Evolutionary conservation across 2,329 filamentous ascomycete genomes (phyloP), one percentile per base, ranked within the genome.

Genomic region (Fusarium luffae): DNA sequence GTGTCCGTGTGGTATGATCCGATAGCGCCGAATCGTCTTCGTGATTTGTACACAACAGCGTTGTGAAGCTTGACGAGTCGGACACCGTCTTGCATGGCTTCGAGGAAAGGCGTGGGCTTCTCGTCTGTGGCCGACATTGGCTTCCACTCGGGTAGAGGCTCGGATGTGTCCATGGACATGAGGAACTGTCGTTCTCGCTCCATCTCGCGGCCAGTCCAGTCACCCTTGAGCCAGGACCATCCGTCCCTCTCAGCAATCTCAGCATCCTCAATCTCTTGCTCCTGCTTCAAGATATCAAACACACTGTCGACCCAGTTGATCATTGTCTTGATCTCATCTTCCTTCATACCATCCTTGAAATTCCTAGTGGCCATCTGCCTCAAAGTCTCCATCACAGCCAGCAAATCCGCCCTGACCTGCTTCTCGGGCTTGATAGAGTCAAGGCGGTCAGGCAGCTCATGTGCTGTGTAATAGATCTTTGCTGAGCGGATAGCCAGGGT

Each of bases 401-500:
- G 88, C 11, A 98, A 83, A 74, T 98, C 95, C 52, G 91, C 86
- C 43, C 96, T 90, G 49, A 99, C 91, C 70, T 92, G 87, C 68
- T 91, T 93, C 79, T 99, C 96, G 1, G 93, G 90, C 79, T 93
- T 94, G 80, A 98, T 97, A 28, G 91, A 84, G 75, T 96, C 93
- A 19, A 98, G 84, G 40, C 93, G 90, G 72, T 96, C 91, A 2
- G 94, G 93, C 55, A 94, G 87, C 75, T 97, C 92, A 77, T 98
- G 96, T 6, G 93, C 88, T 0, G 94, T 98, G 81, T 99, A 98
- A 82, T 98, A 99, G 75, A 97, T 91, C 81, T 97, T 97, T 54
- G 96, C 96, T 2, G 95, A 94, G 54, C 94, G 89, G 72, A 99
- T 98, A n/a, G 95, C 95, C 55, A 98, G 85, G 2, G 96, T 99